phyloP scores from a whole-genome alignment of 805 yeast species.

The Jamesozyma gamospora region DNA sequence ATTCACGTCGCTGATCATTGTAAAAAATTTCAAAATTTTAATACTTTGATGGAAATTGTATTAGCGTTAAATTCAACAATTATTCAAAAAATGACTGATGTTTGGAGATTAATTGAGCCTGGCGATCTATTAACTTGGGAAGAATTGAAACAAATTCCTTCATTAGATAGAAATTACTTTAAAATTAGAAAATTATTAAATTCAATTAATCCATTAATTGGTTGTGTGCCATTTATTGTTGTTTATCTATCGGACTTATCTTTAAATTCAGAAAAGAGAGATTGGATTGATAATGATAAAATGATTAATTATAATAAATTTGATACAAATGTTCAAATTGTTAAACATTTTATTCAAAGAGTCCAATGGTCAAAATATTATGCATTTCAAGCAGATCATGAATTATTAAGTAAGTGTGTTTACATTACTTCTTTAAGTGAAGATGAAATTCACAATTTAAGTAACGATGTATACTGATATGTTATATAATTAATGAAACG shows the following conservation, averaged over 20 bases:
- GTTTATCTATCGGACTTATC: constrained; percentile 75
- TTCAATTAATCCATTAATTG: constrained; percentile 53
- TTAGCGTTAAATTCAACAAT: constrained; percentile 66
- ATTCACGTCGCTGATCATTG: constrained; percentile 80
- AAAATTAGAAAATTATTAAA: constrained; percentile 42
- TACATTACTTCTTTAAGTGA: constrained; percentile 66
- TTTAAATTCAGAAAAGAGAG: constrained; percentile 42
- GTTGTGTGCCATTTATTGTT: constrained; percentile 87
- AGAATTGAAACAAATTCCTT: constrained; percentile 57
- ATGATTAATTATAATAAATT: constrained; percentile 72
- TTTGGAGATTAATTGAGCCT: constrained; percentile 67
- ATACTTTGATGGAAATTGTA: constrained; percentile 80
- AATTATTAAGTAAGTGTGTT: constrained; percentile 71
- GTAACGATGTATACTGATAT: no score
- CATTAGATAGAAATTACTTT: constrained; percentile 65
- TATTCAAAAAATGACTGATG: constrained; percentile 47
- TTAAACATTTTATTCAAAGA: constrained; percentile 64
- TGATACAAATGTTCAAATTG: constrained; percentile 63
- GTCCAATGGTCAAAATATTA: constrained; percentile 80
- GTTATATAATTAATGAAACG: no score
- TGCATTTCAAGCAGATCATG: constrained; percentile 43
- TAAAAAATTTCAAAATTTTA: constrained; percentile 61
- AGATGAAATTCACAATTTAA: constrained; percentile 42
- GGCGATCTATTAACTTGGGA: constrained; percentile 63
- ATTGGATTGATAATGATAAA: constrained; percentile 26